phyloP scores from a whole-genome alignment of 2,329 filamentous ascomycete species.

The Tolypocladium paradoxum region DNA sequence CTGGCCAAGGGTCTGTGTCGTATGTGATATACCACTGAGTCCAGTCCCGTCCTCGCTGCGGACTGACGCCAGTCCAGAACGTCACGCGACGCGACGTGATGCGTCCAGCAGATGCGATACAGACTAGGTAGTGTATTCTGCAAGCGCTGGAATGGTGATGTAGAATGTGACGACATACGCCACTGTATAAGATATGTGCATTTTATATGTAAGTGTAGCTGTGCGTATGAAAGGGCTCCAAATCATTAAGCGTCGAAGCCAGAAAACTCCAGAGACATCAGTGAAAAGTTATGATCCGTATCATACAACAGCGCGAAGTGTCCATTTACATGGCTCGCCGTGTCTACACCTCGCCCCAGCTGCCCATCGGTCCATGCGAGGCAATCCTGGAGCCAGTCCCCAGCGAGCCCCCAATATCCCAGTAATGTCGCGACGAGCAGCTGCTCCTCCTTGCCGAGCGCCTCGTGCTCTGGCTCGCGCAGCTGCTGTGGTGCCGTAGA shows the following conservation, averaged over 20 bases:
- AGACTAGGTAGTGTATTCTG: not conserved
- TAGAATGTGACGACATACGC: not conserved
- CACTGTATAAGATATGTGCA: too few relatives aligned
- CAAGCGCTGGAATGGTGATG: not conserved
- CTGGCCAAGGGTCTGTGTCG: not conserved
- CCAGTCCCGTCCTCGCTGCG: not conserved
- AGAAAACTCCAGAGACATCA: not conserved
- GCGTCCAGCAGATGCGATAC: not conserved
- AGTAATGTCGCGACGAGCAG: constrained; percentile 74
- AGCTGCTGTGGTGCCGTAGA: constrained; percentile 51
- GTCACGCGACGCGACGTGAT: not conserved
- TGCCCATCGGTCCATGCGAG: constrained; percentile 57
- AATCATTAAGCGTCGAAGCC: not conserved
- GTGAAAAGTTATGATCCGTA: not conserved
- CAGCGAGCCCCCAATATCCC: constrained; percentile 77
- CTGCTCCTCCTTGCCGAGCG: constrained; percentile 57
- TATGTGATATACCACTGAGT: not conserved
- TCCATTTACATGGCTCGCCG: not conserved
- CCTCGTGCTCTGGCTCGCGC: constrained; percentile 78
- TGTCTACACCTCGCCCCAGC: constrained; percentile 63
- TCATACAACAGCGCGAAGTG: not conserved
- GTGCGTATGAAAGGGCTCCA: not conserved
- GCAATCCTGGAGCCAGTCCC: constrained; percentile 65
- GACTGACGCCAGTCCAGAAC: too few relatives aligned
- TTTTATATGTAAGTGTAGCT: too few relatives aligned